A percentile compares a stretch with the other conserved stretches of the same genome.
Conservation (phyloP, 2,329 filamentous ascomycete genomes). For the Acarospora socialis region DNA sequence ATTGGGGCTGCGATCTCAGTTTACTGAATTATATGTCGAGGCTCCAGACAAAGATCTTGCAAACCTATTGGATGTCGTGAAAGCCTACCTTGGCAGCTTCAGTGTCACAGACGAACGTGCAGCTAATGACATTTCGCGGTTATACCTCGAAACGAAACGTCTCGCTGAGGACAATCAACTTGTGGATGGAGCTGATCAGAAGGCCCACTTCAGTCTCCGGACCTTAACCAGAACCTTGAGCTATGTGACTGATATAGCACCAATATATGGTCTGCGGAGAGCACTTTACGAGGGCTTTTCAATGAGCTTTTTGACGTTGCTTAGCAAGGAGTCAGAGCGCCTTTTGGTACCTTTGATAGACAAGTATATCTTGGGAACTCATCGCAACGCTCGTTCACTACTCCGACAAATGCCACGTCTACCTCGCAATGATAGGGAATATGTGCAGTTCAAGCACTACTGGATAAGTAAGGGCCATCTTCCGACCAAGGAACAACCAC, state of each 20-base stretch:
- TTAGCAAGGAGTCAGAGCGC: slow-evolving; percentile 69
- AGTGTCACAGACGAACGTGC: slow-evolving; percentile 59
- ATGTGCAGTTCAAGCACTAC: slow-evolving; percentile 78
- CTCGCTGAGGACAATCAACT: slow-evolving; percentile 63
- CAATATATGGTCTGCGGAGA: slow-evolving; percentile 69
- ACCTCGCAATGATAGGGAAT: slow-evolving; percentile 60
- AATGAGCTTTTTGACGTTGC: slow-evolving; percentile 90
- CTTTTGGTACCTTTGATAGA: slow-evolving; percentile 67
- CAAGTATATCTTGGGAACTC: slow-evolving; percentile 60
- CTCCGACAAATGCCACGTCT: slow-evolving; percentile 64
- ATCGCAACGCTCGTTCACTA: slow-evolving; percentile 53
- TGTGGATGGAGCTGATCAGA: slow-evolving; percentile 89
- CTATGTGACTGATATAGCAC: slow-evolving; percentile 73
- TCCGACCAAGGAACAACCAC: slow-evolving; percentile 53
- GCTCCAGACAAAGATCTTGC: slow-evolving; percentile 78
- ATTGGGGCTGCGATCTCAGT: slow-evolving; percentile 73
- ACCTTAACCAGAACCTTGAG: slow-evolving; percentile 81
- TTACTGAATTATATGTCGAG: slow-evolving; percentile 89
- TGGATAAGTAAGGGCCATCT: slow-evolving; percentile 71
- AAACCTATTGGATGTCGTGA: slow-evolving; percentile 76
- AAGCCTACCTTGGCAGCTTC: slow-evolving; percentile 65
- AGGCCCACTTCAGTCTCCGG: slow-evolving; percentile 90
- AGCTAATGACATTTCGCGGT: slow-evolving; percentile 63
- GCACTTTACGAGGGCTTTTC: slow-evolving; percentile 90
- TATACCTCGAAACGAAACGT: slow-evolving; percentile 79